These are phyloP conservation scores for Aurinia saxatilis DNA, from an alignment of 345 rosid species.

Conservation along the genomic window DNA sequence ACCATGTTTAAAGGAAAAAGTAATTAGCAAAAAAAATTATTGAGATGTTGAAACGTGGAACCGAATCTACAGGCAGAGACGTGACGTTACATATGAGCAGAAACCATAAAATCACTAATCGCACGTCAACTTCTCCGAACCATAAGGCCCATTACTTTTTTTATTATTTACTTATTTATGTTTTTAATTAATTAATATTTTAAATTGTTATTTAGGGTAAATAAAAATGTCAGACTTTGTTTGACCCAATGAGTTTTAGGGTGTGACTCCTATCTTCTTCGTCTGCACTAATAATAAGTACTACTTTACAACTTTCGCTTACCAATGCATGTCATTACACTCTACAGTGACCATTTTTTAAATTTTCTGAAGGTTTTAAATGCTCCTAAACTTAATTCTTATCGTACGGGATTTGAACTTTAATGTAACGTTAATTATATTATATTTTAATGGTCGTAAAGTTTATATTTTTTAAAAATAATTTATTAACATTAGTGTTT, in stretches of 20 bases:
- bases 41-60: constrained; percentile 22
- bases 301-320: constrained; percentile 26
- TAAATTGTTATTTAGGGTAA: constrained; percentile 25
- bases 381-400: not conserved
- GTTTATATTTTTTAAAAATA: too few relatives aligned
- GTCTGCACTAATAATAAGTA: constrained; percentile 29
- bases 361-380: constrained; percentile 10
- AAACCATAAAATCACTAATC: constrained; percentile 22
- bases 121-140: constrained; percentile 28
- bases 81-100: constrained; percentile 35
- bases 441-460: too few relatives aligned
- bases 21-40: not conserved
- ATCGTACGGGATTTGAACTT: not conserved
- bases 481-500: too few relatives aligned
- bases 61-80: constrained; percentile 30
- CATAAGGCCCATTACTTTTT: constrained; percentile 8
- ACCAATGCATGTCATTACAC: constrained; percentile 34
- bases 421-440: too few relatives aligned
- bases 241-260: constrained; percentile 33
- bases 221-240: constrained; percentile 32
- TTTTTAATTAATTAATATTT: not conserved
- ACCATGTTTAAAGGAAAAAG: too few relatives aligned
- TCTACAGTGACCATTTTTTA: constrained; percentile 16
- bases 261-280: constrained; percentile 25
- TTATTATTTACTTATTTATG: not conserved